Conservation (phyloP, 1,284 basidiomycete genomes). For the Somion occarium region DNA sequence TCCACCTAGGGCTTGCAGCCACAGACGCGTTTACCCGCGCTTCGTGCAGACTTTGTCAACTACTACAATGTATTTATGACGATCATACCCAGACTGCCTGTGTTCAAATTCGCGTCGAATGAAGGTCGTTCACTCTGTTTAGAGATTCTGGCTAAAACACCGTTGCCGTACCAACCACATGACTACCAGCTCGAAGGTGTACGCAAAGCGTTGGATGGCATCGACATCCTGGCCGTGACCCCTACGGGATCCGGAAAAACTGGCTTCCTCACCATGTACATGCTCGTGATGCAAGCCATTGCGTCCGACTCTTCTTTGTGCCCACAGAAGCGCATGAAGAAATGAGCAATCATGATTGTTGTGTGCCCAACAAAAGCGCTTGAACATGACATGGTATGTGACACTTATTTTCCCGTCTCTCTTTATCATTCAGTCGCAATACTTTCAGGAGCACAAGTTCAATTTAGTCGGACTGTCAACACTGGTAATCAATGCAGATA, state of each 20-base stretch:
- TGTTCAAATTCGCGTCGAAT: no score
- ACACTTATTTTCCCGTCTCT: neutral
- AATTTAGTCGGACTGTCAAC: constrained; percentile 4
- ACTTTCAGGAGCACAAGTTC: constrained; percentile 1
- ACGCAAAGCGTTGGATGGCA: constrained; percentile 11
- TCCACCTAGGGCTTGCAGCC: no score
- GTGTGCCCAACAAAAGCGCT: constrained; percentile 15
- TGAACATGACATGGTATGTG: constrained; percentile 16
- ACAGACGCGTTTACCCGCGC: no score
- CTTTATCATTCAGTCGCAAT: neutral
- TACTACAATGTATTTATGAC: no score
- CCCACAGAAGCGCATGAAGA: constrained; percentile 2
- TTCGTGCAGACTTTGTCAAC: no score
- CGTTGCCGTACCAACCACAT: constrained; percentile 16
- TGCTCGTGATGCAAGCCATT: constrained; percentile 5
- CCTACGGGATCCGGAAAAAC: constrained; percentile 15
- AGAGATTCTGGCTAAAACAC: no score
- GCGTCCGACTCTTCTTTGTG: no score
- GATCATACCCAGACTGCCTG: no score
- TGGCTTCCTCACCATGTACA: constrained; percentile 11
- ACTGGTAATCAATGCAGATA: constrained; percentile 23
- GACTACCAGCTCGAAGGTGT: constrained; percentile 15
- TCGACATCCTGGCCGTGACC: constrained; percentile 10
- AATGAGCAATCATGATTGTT: constrained; percentile 14
- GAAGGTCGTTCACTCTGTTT: no score